A percentile compares a stretch with the other conserved stretches of the same genome.
Evolutionary conservation across 768 basidiomycete species (phyloP).

Genomic region (Erythrobasidium yunnanense): DNA sequence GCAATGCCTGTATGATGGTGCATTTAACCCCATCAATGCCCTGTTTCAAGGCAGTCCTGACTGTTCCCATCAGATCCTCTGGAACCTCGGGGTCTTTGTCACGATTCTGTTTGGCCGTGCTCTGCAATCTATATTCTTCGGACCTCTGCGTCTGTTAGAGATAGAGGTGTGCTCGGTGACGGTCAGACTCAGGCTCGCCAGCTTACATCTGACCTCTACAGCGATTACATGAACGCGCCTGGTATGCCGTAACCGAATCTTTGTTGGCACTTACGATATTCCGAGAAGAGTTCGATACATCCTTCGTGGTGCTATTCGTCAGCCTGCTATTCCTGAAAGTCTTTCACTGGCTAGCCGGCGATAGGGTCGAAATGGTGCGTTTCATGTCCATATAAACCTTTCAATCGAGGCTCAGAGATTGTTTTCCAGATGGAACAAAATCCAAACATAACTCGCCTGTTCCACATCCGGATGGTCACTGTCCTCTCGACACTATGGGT

Average conservation of each 20-base stretch:
- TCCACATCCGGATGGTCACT: slow-evolving; percentile 69
- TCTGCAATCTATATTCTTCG: slow-evolving; percentile 82
- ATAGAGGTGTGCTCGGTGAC: slow-evolving; percentile 56
- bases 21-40: slow-evolving; percentile 36
- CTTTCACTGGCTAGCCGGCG: slow-evolving; percentile 92
- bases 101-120: slow-evolving; percentile 64
- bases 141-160: slow-evolving; percentile 70
- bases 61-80: slow-evolving; percentile 56
- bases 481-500: slow-evolving; percentile 65
- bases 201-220: slow-evolving; percentile 41
- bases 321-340: slow-evolving; percentile 87
- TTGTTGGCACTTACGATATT: slow-evolving; percentile 94
- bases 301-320: slow-evolving; percentile 88
- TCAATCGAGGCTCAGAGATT: no score
- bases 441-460: slow-evolving; percentile 76
- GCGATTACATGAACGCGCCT: slow-evolving; percentile 88
- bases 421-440: slow-evolving; percentile 94
- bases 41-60: not conserved
- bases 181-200: not conserved
- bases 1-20: slow-evolving; percentile 84
- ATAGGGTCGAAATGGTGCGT: slow-evolving; percentile 88
- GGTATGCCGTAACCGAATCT: slow-evolving; percentile 97
- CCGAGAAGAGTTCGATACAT: slow-evolving; percentile 84
- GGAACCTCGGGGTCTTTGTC: slow-evolving; percentile 75
- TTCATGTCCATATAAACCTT: no score